Conservation (phyloP, 2,329 filamentous ascomycete genomes). For the Torrubiella hemipterigena region DNA sequence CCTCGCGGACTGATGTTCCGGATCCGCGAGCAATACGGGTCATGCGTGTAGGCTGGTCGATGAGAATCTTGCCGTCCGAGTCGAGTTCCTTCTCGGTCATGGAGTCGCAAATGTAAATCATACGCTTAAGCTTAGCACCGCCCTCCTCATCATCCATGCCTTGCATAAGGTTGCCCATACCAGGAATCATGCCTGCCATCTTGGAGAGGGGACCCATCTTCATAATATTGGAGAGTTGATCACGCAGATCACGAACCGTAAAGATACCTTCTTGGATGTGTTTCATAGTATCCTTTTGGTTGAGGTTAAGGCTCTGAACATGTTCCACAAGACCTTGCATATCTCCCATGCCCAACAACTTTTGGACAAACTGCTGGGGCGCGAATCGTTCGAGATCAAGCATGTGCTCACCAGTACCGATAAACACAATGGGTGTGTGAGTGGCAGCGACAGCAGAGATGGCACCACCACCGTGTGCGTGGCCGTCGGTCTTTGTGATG, state of each 20-base stretch:
- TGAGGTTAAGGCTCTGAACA: conserved; percentile 86
- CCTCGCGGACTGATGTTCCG: conserved; percentile 81
- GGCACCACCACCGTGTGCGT: conserved; percentile 88
- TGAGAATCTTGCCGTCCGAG: conserved; percentile 85
- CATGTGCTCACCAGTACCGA: conserved; percentile 96
- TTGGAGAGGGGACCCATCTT: conserved; percentile 98
- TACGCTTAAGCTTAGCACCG: conserved; percentile 83
- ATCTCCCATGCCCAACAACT: conserved; percentile 93
- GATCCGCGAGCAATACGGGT: conserved; percentile 82
- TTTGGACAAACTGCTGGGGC: conserved; percentile 85
- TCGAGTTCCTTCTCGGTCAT: conserved; percentile 97
- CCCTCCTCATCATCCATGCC: conserved; percentile 97
- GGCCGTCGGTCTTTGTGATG: conserved; percentile 96
- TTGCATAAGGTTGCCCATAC: conserved; percentile 84
- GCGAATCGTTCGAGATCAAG: conserved; percentile 87
- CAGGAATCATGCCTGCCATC: conserved; percentile 98
- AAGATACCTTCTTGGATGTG: conserved; percentile 96
- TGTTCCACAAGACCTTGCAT: conserved; percentile 93
- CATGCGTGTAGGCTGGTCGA: conserved; percentile 86
- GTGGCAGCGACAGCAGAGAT: conserved; percentile 96
- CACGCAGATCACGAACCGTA: conserved; percentile 83
- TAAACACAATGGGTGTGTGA: conserved; percentile 92
- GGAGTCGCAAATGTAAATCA: conserved; percentile 98
- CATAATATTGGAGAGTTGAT: conserved; percentile 97
- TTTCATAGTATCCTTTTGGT: conserved; percentile 99